Evolutionary conservation across 2,329 filamentous ascomycete genomes (phyloP).

Genomic region (Didymella arachidicola): DNA sequence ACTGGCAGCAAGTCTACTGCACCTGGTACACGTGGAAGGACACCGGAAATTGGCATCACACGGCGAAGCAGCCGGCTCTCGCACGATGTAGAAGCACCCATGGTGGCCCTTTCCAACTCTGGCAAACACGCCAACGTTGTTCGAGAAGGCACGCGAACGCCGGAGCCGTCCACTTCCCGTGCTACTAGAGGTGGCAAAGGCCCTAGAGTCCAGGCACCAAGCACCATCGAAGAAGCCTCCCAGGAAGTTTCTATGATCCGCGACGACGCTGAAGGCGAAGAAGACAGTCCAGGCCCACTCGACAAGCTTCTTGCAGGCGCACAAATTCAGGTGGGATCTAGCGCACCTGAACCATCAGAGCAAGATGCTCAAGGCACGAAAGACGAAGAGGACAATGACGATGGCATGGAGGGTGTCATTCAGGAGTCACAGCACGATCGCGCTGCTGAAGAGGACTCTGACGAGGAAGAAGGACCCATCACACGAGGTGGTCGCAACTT

Average conservation of each 20-base stretch:
- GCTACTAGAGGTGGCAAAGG: constrained; percentile 57
- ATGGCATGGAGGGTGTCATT: constrained; percentile 49
- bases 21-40: constrained; percentile 44
- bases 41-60: constrained; percentile 48
- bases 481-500: constrained; percentile 55
- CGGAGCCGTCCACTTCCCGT: constrained; percentile 54
- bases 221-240: constrained; percentile 62
- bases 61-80: constrained; percentile 67
- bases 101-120: constrained; percentile 66
- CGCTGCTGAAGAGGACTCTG: constrained; percentile 53
- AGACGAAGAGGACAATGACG: constrained; percentile 41
- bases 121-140: constrained; percentile 65
- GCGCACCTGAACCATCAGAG: constrained; percentile 41
- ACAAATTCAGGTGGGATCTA: constrained; percentile 49
- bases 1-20: constrained; percentile 50
- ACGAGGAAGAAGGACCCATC: constrained; percentile 66
- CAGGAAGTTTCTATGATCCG: constrained; percentile 56
- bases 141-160: constrained; percentile 62
- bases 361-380: constrained; percentile 44
- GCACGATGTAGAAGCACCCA: constrained; percentile 63
- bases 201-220: constrained; percentile 56
- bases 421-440: constrained; percentile 54
- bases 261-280: constrained; percentile 32
- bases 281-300: constrained; percentile 42
- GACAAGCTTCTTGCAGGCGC: constrained; percentile 45